These are phyloP conservation scores for Apiospora kogelbergensis DNA, from an alignment of 2,329 filamentous ascomycete species.

Conservation along the genomic window DNA sequence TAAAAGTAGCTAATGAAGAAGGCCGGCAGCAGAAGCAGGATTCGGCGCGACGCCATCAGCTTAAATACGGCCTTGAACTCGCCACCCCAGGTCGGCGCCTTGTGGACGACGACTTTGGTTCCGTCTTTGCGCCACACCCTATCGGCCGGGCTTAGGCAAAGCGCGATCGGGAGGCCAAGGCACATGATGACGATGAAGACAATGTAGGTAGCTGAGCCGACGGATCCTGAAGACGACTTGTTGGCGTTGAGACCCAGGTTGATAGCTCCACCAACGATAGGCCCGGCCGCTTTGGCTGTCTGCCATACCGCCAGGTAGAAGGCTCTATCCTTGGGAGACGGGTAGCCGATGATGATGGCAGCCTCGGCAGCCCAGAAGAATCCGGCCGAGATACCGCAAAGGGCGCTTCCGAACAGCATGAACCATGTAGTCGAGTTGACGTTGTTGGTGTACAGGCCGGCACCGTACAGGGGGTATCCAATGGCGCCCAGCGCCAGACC, in stretches of 20 bases:
- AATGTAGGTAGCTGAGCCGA: slow-evolving; percentile 29
- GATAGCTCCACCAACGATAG: slow-evolving; percentile 50
- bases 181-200: slow-evolving; percentile 35
- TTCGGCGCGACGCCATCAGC: slow-evolving; percentile 26
- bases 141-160: slow-evolving; percentile 30
- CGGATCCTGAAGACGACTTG: slow-evolving; percentile 20
- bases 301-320: slow-evolving; percentile 54
- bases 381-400: slow-evolving; percentile 63
- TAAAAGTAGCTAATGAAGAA: slow-evolving; percentile 37
- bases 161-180: slow-evolving; percentile 30
- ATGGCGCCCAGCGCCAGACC: slow-evolving; percentile 46
- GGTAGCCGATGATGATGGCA: slow-evolving; percentile 64
- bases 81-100: slow-evolving; percentile 24
- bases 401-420: slow-evolving; percentile 59
- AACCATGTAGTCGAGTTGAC: slow-evolving; percentile 63
- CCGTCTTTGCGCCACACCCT: slow-evolving; percentile 33
- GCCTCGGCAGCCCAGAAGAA: slow-evolving; percentile 70
- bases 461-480: slow-evolving; percentile 65
- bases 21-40: slow-evolving; percentile 31
- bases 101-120: slow-evolving; percentile 25
- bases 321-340: slow-evolving; percentile 60
- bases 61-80: slow-evolving; percentile 30
- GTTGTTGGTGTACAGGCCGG: slow-evolving; percentile 66
- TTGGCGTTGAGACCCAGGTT: slow-evolving; percentile 45
- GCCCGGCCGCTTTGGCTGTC: slow-evolving; percentile 38